Percentiles rank a stretch among this genome's conserved stretches.
Conservation (phyloP, 139 green algal species). For the Coccomyxa sp. region DNA sequence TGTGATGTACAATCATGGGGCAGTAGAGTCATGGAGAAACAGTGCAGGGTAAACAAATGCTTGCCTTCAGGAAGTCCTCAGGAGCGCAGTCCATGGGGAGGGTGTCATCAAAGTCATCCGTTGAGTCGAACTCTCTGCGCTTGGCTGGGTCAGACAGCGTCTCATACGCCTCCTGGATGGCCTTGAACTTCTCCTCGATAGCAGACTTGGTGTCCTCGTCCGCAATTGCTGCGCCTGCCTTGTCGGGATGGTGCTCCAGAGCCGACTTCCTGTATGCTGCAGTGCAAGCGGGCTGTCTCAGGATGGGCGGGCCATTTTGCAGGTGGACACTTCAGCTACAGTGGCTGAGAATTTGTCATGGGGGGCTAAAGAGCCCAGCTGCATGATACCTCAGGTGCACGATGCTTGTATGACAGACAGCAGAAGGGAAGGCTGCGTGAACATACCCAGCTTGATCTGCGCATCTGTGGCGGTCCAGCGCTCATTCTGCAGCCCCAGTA, state of each 20-base stretch:
- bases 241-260: conserved; percentile 92
- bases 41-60: too few species aligned
- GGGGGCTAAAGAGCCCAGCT: not conserved
- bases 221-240: conserved; percentile 30
- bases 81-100: conserved; percentile 69
- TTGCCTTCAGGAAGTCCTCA: conserved; percentile 89
- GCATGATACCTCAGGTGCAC: too few species aligned
- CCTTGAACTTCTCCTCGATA: conserved; percentile 82
- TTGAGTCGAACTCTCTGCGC: conserved; percentile 85
- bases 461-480: conserved; percentile 78
- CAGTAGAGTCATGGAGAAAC: too few species aligned
- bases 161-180: conserved; percentile 80
- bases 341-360: too few species aligned
- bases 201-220: conserved; percentile 39
- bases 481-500: conserved; percentile 78
- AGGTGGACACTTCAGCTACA: too few species aligned
- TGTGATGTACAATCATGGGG: too few species aligned
- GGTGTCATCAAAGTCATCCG: conserved; percentile 93
- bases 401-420: too few species aligned
- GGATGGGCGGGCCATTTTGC: too few species aligned
- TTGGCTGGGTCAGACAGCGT: conserved; percentile 74
- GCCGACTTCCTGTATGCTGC: conserved; percentile 75
- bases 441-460: conserved; percentile 72
- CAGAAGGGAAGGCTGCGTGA: too few species aligned
- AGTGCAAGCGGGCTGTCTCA: not conserved